Conservation (phyloP, 805 yeast species). For the Barnettozyma pratensis region DNA sequence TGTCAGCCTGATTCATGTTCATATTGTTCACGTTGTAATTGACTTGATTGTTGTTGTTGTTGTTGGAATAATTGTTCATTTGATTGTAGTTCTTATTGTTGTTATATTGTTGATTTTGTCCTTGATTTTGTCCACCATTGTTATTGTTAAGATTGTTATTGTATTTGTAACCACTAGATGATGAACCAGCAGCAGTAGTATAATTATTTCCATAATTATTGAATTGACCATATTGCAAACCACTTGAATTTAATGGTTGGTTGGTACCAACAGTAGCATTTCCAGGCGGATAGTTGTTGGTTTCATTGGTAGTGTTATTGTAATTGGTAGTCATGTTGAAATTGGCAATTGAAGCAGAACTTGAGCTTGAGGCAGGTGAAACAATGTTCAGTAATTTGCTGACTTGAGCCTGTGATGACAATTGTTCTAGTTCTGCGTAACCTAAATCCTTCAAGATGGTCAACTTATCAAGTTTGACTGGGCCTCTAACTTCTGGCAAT, state of each 20-base stretch:
- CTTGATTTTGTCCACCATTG: background rate
- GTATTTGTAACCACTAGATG: background rate
- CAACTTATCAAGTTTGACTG: conserved; percentile 4
- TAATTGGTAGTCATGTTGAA: conserved; percentile 28
- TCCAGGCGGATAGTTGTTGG: background rate
- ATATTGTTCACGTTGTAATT: background rate
- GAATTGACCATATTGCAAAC: background rate
- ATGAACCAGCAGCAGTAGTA: background rate
- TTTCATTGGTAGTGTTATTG: background rate
- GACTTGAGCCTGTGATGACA: background rate
- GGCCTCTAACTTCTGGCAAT: background rate
- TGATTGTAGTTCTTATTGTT: background rate
- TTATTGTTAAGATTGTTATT: background rate
- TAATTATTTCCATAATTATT: background rate
- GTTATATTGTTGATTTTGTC: background rate
- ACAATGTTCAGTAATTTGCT: conserved; percentile 5
- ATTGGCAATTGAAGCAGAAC: conserved; percentile 1
- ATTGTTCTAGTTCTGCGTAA: background rate
- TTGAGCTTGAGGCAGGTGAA: conserved; percentile 7
- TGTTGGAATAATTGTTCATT: background rate
- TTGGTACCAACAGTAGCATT: background rate
- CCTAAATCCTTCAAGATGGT: conserved; percentile 5
- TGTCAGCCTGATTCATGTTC: background rate
- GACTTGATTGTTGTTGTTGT: background rate
- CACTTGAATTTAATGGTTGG: background rate